Evolutionary conservation across 176 grass and related monocot species (phyloP), one percentile per base, ranked within the genome.

Genomic region (Chrysopogon serrulatus): DNA sequence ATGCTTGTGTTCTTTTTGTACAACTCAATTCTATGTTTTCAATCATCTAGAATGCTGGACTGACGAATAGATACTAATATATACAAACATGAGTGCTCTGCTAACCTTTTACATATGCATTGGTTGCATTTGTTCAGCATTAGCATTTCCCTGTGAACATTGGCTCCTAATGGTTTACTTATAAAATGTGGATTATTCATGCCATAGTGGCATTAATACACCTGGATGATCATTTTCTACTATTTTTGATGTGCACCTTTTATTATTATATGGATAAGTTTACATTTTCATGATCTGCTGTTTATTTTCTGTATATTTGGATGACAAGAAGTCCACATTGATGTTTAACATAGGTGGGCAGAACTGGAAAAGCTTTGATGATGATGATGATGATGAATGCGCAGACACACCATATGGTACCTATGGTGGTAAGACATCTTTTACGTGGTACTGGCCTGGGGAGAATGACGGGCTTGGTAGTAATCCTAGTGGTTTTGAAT

Each of bases 381-480:
- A 85, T 24, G 92, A n/a, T n/a, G n/a, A n/a, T n/a, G n/a, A 87
- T 21, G 92, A 87, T 47, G 79, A 77, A 18, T 77, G 47, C 74
- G 76, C 41, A 5, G 27, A 82, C 61, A 60, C 86, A 78, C 68
- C 79, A 33, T 77, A 54, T 13, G 79, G 83, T 53, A 78, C 21
- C 60, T 78, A 78, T 56, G 92, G 89, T 11, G 92, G 89, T 33
- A 83, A 83, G 76, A 89, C 43, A 65, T 82, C 82, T 64, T 94
- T 94, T 79, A 94, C 89, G 14, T 91, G 92, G 92, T 87, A 86
- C 47, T 91, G 81, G 72, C 85, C 89, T 5, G 88, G 69, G 45
- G 92, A 91, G 60, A 34, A 61, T 39, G 78, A 78, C 23, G 78
- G 54, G 44, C 76, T 85, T 87, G 68, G 78, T 34, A 81, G 63